Conservation (phyloP, 495 filamentous ascomycete genomes). For the Aspergillus ostianus region DNA sequence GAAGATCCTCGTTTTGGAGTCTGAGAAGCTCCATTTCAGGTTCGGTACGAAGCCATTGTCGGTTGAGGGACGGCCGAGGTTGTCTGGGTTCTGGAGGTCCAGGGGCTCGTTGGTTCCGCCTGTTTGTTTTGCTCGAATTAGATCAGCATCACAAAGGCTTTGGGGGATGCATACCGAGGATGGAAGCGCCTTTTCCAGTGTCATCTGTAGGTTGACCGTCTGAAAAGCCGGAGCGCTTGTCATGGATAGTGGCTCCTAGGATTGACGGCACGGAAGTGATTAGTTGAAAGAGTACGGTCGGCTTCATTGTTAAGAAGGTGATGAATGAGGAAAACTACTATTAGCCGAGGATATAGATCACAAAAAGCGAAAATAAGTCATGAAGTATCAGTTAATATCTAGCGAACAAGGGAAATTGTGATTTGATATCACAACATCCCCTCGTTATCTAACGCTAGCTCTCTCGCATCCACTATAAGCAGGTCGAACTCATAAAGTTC, state of each 20-base stretch:
- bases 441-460: too few species aligned
- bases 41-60: slow-evolving; percentile 60
- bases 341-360: too few species aligned
- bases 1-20: slow-evolving; percentile 58
- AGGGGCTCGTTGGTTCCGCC: slow-evolving; percentile 36
- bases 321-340: too few species aligned
- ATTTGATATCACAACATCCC: too few species aligned
- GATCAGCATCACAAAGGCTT: background rate
- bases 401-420: too few species aligned
- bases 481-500: too few species aligned
- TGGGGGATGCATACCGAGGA: background rate
- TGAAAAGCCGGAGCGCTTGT: slow-evolving; percentile 37
- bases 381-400: too few species aligned
- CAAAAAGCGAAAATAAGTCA: too few species aligned
- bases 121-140: slow-evolving; percentile 7
- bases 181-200: slow-evolving; percentile 39
- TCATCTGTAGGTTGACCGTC: slow-evolving; percentile 53
- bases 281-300: slow-evolving; percentile 13
- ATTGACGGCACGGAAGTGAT: slow-evolving; percentile 20
- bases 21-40: slow-evolving; percentile 64
- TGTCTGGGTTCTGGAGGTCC: slow-evolving; percentile 59
- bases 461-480: too few species aligned
- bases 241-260: slow-evolving; percentile 22
- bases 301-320: slow-evolving; percentile 13
- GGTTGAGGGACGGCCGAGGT: slow-evolving; percentile 54